Percentiles rank a stretch among this genome's conserved stretches.
These are phyloP conservation scores for Aspergillus aculeatus DNA, from an alignment of 2,329 filamentous ascomycete genomes.

Conservation along the genomic window DNA sequence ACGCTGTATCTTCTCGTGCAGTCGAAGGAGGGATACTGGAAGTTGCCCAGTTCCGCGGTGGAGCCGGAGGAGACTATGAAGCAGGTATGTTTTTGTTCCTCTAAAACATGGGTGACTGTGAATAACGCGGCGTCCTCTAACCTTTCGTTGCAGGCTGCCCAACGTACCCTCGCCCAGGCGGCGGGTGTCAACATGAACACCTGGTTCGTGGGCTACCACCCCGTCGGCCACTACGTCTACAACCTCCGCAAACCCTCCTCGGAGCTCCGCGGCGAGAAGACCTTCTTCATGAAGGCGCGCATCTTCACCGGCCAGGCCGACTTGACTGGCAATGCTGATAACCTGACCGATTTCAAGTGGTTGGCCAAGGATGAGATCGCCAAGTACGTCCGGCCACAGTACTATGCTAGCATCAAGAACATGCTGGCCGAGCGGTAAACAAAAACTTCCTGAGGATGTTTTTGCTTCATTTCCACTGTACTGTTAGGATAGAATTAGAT, in stretches of 20 bases:
- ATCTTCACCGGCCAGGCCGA: constrained; percentile 97
- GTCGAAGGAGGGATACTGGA: constrained; percentile 68
- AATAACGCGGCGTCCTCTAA: background rate
- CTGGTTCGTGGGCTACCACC: constrained; percentile 90
- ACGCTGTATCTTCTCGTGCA: constrained; percentile 88
- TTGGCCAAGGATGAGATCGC: constrained; percentile 83
- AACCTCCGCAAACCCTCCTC: constrained; percentile 52
- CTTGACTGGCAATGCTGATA: constrained; percentile 67
- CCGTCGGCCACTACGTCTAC: constrained; percentile 74
- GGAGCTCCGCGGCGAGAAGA: constrained; percentile 68
- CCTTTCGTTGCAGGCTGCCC: constrained; percentile 64
- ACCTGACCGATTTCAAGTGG: constrained; percentile 85
- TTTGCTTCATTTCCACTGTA: constrained; percentile 5
- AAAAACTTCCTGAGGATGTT: too few relatives aligned
- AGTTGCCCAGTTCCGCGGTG: constrained; percentile 73
- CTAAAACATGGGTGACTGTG: background rate
- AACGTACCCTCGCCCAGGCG: constrained; percentile 71
- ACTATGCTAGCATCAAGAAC: constrained; percentile 74
- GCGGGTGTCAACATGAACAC: constrained; percentile 97
- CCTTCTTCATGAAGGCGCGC: constrained; percentile 92
- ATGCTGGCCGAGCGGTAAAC: constrained; percentile 76
- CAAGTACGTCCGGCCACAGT: constrained; percentile 62
- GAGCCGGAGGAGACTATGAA: constrained; percentile 73
- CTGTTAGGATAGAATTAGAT: constrained; percentile 12
- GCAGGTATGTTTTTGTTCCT: constrained; percentile 61